phyloP scores from a whole-genome alignment of 495 filamentous ascomycete species.

The Aspergillus coremiiformis region DNA sequence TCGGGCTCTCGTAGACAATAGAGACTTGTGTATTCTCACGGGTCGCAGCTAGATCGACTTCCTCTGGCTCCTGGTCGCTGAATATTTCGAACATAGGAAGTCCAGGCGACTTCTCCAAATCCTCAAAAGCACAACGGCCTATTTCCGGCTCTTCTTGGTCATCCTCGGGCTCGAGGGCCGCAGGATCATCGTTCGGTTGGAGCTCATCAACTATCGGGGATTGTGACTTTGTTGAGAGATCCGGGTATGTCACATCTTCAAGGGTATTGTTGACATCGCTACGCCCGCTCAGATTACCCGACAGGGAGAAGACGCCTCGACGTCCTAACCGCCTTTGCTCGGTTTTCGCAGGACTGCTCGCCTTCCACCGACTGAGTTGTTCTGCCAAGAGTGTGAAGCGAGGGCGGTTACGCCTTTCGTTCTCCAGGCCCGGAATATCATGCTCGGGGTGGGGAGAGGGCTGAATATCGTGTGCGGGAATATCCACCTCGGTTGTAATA shows the following conservation, averaged over 20 bases:
- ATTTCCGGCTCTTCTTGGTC: background rate
- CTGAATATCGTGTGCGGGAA: background rate
- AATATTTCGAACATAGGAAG: conserved; percentile 13
- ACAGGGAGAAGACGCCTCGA: conserved; percentile 42
- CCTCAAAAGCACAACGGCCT: background rate
- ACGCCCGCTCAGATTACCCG: conserved; percentile 11
- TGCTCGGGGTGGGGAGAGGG: background rate
- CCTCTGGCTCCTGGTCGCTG: conserved; percentile 3
- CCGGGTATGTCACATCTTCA: conserved; percentile 21
- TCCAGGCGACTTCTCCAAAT: background rate
- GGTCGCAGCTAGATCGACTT: background rate
- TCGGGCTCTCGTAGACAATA: background rate
- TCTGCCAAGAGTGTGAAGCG: conserved; percentile 57
- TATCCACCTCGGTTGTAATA: background rate
- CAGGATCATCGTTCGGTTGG: background rate
- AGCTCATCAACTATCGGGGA: conserved; percentile 4
- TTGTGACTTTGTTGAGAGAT: conserved; percentile 17
- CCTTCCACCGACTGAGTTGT: conserved; percentile 54
- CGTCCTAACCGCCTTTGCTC: conserved; percentile 27
- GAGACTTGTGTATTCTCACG: conserved; percentile 13
- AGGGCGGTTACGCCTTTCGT: conserved; percentile 12
- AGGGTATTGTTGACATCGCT: conserved; percentile 10
- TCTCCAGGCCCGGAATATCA: background rate
- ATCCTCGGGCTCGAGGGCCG: background rate
- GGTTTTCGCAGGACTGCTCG: conserved; percentile 42